These are phyloP conservation scores for Gloeostereum incarnatum DNA, from an alignment of 768 basidiomycete genomes.

Conservation along the genomic window DNA sequence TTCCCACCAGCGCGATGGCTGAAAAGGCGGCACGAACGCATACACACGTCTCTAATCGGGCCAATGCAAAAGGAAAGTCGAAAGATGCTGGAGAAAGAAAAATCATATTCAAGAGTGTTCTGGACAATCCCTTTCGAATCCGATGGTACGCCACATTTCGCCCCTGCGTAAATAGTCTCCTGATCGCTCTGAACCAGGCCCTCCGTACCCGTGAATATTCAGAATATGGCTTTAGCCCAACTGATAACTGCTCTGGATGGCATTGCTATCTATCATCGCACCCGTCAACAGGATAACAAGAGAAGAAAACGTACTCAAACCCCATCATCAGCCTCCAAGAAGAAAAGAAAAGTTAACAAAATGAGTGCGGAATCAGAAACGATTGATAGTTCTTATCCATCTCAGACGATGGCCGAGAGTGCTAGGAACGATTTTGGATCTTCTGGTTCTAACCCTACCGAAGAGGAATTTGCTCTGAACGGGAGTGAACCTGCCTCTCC, in stretches of 20 bases:
- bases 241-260: slow-evolving; percentile 42
- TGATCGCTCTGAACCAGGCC: slow-evolving; percentile 37
- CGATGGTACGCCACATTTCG: slow-evolving; percentile 39
- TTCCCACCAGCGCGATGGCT: slow-evolving; percentile 40
- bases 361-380: slow-evolving; percentile 4
- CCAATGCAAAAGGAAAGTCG: slow-evolving; percentile 34
- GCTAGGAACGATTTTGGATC: neutral
- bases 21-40: slow-evolving; percentile 42
- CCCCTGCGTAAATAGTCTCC: slow-evolving; percentile 5
- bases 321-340: slow-evolving; percentile 8
- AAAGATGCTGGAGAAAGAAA: slow-evolving; percentile 43
- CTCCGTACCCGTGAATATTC: slow-evolving; percentile 47
- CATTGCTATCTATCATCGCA: slow-evolving; percentile 31
- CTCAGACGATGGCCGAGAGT: neutral
- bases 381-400: neutral
- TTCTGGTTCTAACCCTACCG: neutral
- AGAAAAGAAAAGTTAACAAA: slow-evolving; percentile 12
- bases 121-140: slow-evolving; percentile 66
- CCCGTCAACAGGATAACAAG: slow-evolving; percentile 18
- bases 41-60: slow-evolving; percentile 55
- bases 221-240: slow-evolving; percentile 47
- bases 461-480: too few relatives aligned
- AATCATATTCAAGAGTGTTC: slow-evolving; percentile 55
- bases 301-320: slow-evolving; percentile 28
- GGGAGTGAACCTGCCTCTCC: slow-evolving; percentile 17